Evolutionary conservation across 2,329 filamentous ascomycete species (phyloP).

Genomic region (Pleomassaria siparia): DNA sequence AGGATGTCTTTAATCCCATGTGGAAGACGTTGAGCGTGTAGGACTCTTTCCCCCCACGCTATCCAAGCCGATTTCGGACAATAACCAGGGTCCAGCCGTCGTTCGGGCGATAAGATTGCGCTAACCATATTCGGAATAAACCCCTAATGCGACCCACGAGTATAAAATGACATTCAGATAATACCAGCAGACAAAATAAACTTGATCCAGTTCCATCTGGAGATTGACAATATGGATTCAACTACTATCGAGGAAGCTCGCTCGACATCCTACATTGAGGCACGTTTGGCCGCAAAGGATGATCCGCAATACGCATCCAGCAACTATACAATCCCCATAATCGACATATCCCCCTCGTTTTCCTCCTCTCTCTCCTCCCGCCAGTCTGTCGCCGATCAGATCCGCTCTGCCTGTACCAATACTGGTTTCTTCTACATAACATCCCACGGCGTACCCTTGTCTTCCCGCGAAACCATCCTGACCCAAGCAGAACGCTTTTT

Average conservation of each 20-base stretch:
- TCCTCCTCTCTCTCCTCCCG: constrained; percentile 33
- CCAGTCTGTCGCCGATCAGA: constrained; percentile 41
- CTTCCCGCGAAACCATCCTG: constrained; percentile 34
- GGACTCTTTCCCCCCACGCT: no score
- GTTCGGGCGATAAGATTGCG: no score
- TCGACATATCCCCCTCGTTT: constrained; percentile 43
- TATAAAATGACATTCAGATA: no score
- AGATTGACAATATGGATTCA: no score
- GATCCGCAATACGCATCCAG: not conserved
- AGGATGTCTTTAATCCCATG: no score
- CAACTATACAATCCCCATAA: constrained; percentile 40
- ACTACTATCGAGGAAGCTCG: constrained; percentile 21
- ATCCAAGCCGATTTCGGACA: no score
- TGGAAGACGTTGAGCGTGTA: no score
- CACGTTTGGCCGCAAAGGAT: constrained; percentile 15
- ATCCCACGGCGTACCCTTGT: constrained; percentile 37
- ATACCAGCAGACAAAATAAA: no score
- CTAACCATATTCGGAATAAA: no score
- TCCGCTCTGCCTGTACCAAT: constrained; percentile 42
- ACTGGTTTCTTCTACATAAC: constrained; percentile 48
- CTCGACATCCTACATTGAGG: constrained; percentile 28
- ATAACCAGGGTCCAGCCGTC: no score
- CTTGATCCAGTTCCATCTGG: no score
- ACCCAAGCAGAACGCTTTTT: constrained; percentile 43
- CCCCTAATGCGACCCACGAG: no score